Conservation (phyloP, 805 yeast species). For the Starmerella cellae region DNA sequence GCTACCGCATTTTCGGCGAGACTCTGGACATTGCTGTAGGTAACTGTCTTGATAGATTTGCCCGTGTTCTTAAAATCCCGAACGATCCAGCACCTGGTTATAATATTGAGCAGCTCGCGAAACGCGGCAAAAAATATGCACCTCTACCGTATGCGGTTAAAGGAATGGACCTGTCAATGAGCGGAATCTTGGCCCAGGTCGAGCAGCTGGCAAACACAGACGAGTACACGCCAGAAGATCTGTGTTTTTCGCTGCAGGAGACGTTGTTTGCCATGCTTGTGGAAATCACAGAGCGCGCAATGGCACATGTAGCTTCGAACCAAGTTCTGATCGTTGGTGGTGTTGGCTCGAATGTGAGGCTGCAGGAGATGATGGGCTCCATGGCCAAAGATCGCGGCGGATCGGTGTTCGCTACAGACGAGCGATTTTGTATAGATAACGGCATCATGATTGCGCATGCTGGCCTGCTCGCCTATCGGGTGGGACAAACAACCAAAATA, state of each 20-base stretch:
- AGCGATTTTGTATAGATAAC: slow-evolving; percentile 90
- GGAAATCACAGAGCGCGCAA: slow-evolving; percentile 93
- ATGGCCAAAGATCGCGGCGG: slow-evolving; percentile 90
- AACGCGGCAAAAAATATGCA: slow-evolving; percentile 41
- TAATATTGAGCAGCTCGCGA: slow-evolving; percentile 90
- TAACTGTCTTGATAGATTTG: slow-evolving; percentile 90
- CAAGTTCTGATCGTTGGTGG: slow-evolving; percentile 96
- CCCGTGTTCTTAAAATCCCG: slow-evolving; percentile 74
- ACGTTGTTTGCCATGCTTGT: slow-evolving; percentile 90
- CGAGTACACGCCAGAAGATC: slow-evolving; percentile 57
- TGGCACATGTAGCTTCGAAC: slow-evolving; percentile 87
- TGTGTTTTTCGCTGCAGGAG: slow-evolving; percentile 88
- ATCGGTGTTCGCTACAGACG: slow-evolving; percentile 86
- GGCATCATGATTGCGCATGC: slow-evolving; percentile 99
- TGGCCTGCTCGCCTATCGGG: slow-evolving; percentile 71
- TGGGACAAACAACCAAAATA: slow-evolving; percentile 51
- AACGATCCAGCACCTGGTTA: slow-evolving; percentile 96
- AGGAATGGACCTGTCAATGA: slow-evolving; percentile 96
- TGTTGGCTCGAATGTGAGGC: slow-evolving; percentile 85
- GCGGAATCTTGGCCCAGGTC: slow-evolving; percentile 79
- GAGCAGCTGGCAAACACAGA: slow-evolving; percentile 49
- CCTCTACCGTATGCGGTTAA: slow-evolving; percentile 90
- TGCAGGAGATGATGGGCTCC: slow-evolving; percentile 91
- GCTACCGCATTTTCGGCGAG: slow-evolving; percentile 98
- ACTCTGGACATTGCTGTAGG: slow-evolving; percentile 97